A percentile compares a stretch with the other conserved stretches of the same genome.
Evolutionary conservation across 192 early-diverging fungal species (phyloP).

Genomic region (Geranomyces variabilis): DNA sequence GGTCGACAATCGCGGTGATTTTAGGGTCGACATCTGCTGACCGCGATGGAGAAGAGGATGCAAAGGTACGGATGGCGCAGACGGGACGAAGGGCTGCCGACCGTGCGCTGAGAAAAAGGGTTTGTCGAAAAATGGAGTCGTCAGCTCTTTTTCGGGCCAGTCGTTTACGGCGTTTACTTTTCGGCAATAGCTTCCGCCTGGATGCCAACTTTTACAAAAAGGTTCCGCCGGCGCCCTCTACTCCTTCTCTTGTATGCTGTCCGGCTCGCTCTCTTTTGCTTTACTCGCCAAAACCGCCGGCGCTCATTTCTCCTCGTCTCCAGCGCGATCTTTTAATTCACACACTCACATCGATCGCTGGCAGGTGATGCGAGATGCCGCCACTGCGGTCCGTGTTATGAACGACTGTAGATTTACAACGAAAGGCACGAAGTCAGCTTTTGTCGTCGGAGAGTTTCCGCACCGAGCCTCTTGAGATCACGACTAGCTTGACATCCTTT

Average conservation of each 20-base stretch:
- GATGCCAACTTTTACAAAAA: no score
- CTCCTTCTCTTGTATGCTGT: no score
- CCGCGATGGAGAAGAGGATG: constrained; percentile 11
- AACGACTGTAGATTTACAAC: background rate
- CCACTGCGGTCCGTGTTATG: constrained; percentile 4
- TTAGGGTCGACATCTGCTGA: constrained; percentile 52
- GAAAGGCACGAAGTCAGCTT: background rate
- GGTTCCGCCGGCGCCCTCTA: no score
- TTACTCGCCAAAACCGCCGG: background rate
- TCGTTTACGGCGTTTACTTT: background rate
- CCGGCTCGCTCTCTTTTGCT: background rate
- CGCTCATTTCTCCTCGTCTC: background rate
- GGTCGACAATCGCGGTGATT: constrained; percentile 82
- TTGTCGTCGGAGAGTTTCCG: background rate
- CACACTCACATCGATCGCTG: constrained; percentile 7
- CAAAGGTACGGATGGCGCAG: constrained; percentile 25
- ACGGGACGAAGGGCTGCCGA: constrained; percentile 3
- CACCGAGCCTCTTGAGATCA: no score
- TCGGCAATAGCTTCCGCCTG: background rate
- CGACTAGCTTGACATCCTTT: no score
- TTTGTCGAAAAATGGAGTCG: no score
- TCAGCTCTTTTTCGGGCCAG: background rate
- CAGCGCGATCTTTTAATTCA: background rate
- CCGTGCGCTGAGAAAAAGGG: background rate
- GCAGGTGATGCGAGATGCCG: constrained; percentile 6